These are phyloP conservation scores for Chlorella vulgaris DNA, from an alignment of 139 green algal genomes.

Conservation along the genomic window DNA sequence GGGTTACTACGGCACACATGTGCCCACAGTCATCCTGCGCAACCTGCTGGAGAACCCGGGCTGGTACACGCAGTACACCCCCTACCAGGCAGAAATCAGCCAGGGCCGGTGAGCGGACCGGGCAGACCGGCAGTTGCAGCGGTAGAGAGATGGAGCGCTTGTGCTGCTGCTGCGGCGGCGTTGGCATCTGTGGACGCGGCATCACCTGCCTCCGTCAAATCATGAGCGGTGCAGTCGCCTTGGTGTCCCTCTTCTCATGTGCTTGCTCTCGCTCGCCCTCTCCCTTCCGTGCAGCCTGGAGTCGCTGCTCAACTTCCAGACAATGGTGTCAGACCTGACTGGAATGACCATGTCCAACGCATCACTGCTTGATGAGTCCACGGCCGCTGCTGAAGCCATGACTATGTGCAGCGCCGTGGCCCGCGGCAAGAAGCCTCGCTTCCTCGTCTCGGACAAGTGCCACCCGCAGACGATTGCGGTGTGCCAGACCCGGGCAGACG, in stretches of 20 bases:
- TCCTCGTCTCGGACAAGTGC: slow-evolving; percentile 93
- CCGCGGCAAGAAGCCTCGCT: slow-evolving; percentile 97
- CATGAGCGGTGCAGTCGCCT: no score
- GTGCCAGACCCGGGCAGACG: slow-evolving; percentile 92
- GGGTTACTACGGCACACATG: slow-evolving; percentile 96
- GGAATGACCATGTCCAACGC: slow-evolving; percentile 93
- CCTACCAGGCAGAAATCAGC: slow-evolving; percentile 97
- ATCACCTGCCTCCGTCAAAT: no score
- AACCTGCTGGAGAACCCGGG: slow-evolving; percentile 99
- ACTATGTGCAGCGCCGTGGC: slow-evolving; percentile 96
- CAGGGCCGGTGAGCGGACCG: slow-evolving; percentile 73
- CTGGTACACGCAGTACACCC: slow-evolving; percentile 99
- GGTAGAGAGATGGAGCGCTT: not conserved
- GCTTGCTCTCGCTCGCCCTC: not conserved
- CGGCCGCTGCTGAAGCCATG: slow-evolving; percentile 98
- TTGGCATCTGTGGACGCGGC: no score
- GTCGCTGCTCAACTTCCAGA: slow-evolving; percentile 99
- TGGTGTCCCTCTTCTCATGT: no score
- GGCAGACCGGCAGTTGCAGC: not conserved
- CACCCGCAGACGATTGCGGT: slow-evolving; percentile 99
- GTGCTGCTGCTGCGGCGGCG: not conserved
- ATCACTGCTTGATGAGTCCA: slow-evolving; percentile 97
- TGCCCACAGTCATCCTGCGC: slow-evolving; percentile 94
- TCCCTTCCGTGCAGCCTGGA: slow-evolving; percentile 77
- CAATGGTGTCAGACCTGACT: slow-evolving; percentile 96